Evolutionary conservation across 495 filamentous ascomycete species (phyloP).

Genomic region (Xylaria curta): DNA sequence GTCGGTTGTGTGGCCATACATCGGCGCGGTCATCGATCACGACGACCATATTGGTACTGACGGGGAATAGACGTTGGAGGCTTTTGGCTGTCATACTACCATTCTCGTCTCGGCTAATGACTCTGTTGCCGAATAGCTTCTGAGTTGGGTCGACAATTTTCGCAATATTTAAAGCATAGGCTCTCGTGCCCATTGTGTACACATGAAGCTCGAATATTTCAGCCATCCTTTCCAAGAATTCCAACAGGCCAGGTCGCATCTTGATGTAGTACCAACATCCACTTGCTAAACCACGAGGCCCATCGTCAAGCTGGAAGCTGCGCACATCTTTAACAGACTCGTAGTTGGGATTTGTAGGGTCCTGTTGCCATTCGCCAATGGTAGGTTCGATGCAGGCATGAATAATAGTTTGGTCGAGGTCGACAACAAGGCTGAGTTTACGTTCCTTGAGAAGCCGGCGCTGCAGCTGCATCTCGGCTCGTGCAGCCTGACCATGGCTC

Average conservation of each 20-base stretch:
- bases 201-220: slow-evolving; percentile 93
- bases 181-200: slow-evolving; percentile 98
- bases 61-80: slow-evolving; percentile 89
- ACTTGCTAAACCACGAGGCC: slow-evolving; percentile 65
- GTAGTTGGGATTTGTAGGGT: slow-evolving; percentile 88
- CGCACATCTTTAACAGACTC: slow-evolving; percentile 86
- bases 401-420: slow-evolving; percentile 98
- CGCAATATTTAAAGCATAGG: slow-evolving; percentile 90
- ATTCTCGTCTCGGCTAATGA: slow-evolving; percentile 96
- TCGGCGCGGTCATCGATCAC: slow-evolving; percentile 98
- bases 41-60: slow-evolving; percentile 98
- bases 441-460: slow-evolving; percentile 75
- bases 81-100: slow-evolving; percentile 89
- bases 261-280: slow-evolving; percentile 98
- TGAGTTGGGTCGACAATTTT: slow-evolving; percentile 90
- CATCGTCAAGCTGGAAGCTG: slow-evolving; percentile 89
- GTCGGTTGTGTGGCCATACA: slow-evolving; percentile 93
- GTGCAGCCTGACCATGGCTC: slow-evolving; percentile 74
- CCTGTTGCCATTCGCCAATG: slow-evolving; percentile 90
- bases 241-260: slow-evolving; percentile 86
- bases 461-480: slow-evolving; percentile 85
- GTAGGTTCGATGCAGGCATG: slow-evolving; percentile 98
- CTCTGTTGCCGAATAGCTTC: slow-evolving; percentile 89
- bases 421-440: slow-evolving; percentile 92
- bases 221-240: slow-evolving; percentile 81